phyloP scores from a whole-genome alignment of 495 filamentous ascomycete species.

The Podospora appendiculata region DNA sequence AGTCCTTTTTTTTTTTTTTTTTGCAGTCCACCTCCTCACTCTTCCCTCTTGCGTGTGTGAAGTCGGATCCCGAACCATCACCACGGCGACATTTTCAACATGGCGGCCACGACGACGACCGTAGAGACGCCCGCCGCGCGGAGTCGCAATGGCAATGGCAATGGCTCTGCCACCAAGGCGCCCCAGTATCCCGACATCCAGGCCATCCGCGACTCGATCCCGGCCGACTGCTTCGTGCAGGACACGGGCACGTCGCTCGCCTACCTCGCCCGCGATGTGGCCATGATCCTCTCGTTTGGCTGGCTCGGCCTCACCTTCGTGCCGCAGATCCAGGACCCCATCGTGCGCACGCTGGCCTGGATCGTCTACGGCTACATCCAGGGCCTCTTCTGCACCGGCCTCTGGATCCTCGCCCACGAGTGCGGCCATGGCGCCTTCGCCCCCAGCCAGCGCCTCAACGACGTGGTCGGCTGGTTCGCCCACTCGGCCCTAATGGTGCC shows the following conservation, averaged over 20 bases:
- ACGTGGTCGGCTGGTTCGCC: constrained; percentile 73
- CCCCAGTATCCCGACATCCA: constrained; percentile 67
- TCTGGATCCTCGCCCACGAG: constrained; percentile 84
- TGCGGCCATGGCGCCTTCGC: constrained; percentile 86
- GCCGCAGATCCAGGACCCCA: constrained; percentile 48
- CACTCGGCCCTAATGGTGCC: constrained; percentile 78
- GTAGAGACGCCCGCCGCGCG: constrained; percentile 8
- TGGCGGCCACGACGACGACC: constrained; percentile 2
- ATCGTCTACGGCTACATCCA: constrained; percentile 62
- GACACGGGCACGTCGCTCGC: constrained; percentile 51
- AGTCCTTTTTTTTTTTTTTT: neutral
- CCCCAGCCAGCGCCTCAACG: constrained; percentile 67
- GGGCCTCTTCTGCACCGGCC: constrained; percentile 69
- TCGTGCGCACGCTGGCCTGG: constrained; percentile 50
- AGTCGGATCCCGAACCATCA: neutral
- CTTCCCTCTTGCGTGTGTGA: neutral
- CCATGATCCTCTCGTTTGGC: constrained; percentile 52
- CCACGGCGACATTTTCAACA: neutral
- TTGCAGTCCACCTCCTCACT: neutral
- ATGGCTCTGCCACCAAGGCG: constrained; percentile 45
- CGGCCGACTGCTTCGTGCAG: constrained; percentile 70
- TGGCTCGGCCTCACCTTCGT: constrained; percentile 58
- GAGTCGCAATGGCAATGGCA: constrained; percentile 9
- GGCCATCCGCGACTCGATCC: constrained; percentile 72
- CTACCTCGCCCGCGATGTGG: constrained; percentile 65